These are phyloP conservation scores for Crotalaria pallida DNA, from an alignment of 306 rosid species.

Conservation along the genomic window DNA sequence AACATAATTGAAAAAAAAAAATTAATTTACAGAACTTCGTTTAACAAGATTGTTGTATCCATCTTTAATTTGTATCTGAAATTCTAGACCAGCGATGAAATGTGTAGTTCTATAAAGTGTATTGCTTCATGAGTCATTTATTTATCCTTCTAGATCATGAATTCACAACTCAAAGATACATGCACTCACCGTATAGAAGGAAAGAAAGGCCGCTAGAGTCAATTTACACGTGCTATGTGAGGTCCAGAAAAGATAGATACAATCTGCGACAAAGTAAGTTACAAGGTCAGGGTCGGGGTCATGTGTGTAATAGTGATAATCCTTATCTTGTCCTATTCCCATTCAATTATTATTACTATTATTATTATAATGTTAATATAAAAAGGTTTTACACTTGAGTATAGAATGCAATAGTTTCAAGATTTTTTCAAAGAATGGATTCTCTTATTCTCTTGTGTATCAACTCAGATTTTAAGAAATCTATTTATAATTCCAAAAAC, in stretches of 20 bases:
- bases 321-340: background rate
- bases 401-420: no score
- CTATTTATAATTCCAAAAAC: no score
- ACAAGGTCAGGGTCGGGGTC: constrained; percentile 19
- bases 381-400: no score
- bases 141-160: background rate
- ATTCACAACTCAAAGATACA: background rate
- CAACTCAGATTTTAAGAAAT: no score
- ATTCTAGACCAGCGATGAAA: no score
- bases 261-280: constrained; percentile 11
- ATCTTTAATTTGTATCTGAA: background rate
- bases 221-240: constrained; percentile 1
- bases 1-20: background rate
- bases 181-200: background rate
- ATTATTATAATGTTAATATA: no score
- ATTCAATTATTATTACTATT: no score
- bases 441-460: no score
- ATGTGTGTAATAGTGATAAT: background rate
- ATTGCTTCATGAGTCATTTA: no score
- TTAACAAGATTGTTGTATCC: background rate
- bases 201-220: background rate
- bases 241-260: background rate
- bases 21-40: background rate
- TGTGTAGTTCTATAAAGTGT: no score
- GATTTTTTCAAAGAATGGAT: no score